Conservation (phyloP, 176 grass and related monocot genomes). For the Puccinellia tenuiflora region DNA sequence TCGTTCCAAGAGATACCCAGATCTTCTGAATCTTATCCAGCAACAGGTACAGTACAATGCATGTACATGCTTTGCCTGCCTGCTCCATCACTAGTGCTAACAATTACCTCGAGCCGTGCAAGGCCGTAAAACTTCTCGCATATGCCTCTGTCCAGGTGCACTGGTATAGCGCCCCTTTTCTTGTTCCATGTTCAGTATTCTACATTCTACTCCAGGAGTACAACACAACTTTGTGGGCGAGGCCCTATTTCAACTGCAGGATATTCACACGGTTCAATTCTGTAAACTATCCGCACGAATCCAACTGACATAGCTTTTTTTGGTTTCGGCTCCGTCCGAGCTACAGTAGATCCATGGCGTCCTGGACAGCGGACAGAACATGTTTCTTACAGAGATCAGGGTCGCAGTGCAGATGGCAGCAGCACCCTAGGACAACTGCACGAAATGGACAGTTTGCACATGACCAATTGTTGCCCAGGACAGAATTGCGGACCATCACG, state of each 20-base stretch:
- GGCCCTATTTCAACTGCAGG: neutral
- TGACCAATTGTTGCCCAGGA: too few relatives aligned
- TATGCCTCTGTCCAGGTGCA: neutral
- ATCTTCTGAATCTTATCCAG: neutral
- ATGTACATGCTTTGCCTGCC: neutral
- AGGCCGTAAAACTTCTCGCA: neutral
- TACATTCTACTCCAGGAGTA: too few relatives aligned
- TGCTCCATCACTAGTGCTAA: neutral
- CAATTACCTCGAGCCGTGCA: neutral
- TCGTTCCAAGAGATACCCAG: neutral
- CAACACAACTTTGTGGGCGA: neutral
- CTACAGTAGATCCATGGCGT: conserved; percentile 3
- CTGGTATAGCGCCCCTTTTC: neutral
- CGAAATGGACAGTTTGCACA: conserved; percentile 2
- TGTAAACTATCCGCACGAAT: neutral
- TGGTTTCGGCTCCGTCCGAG: neutral
- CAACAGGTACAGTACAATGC: neutral
- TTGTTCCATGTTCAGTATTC: neutral
- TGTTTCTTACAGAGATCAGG: neutral
- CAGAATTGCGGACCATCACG: too few relatives aligned
- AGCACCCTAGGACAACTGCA: neutral
- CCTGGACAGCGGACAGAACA: conserved; percentile 14
- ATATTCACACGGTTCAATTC: neutral
- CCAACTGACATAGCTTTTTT: neutral
- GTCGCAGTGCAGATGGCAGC: neutral